These are phyloP conservation scores for sorghum (Sorghum bicolor) DNA, from an alignment of 176 grass and related monocot genomes.

Conservation along the genomic window Sorghum_bicolor_NCBIv3 NC_012871.2:7368001-7368500, in stretches of 20 bases:
- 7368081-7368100: no score
- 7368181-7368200: not conserved
- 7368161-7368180: no score
- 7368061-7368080: not conserved
- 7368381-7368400: slow-evolving; percentile 55
- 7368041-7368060: not conserved
- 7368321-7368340: slow-evolving; percentile 73
- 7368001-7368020: no score
- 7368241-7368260: no score
- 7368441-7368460: not conserved
- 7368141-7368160: not conserved
- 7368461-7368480: not conserved
- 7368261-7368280: slow-evolving; percentile 22
- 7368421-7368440: not conserved
- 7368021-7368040: no score
- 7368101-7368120: not conserved
- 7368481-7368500: not conserved
- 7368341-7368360: slow-evolving; percentile 57
- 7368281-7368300: slow-evolving; percentile 23
- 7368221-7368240: not conserved
- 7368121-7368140: not conserved
- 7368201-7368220: not conserved
- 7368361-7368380: slow-evolving; percentile 67
- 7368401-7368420: not conserved
- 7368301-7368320: slow-evolving; percentile 52